Evolutionary conservation across 176 grass and related monocot species (phyloP).

Genomic region (Triticum timopheevii): DNA sequence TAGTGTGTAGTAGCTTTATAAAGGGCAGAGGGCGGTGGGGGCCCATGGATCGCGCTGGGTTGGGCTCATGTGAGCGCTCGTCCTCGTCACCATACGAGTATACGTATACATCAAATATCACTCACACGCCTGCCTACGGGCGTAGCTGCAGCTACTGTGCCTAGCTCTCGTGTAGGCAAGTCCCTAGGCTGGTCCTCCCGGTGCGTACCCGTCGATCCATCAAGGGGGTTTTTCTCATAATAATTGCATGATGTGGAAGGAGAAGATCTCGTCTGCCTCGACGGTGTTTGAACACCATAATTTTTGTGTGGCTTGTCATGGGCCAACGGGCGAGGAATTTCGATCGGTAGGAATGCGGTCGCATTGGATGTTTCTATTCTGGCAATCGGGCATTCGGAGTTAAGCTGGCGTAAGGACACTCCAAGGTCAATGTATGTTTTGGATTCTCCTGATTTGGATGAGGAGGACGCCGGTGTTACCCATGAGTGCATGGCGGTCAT

Average conservation of each 20-base stretch:
- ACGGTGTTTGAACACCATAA: background rate
- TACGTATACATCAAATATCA: constrained; percentile 44
- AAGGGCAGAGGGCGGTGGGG: constrained; percentile 17
- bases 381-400: too few relatives aligned
- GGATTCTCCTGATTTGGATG: background rate
- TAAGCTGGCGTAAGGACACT: too few relatives aligned
- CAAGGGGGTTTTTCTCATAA: constrained; percentile 14
- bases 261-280: background rate
- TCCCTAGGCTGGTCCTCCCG: constrained; percentile 39
- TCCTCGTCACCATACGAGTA: constrained; percentile 54
- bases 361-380: background rate
- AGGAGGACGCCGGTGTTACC: background rate
- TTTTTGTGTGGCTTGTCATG: background rate
- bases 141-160: constrained; percentile 2
- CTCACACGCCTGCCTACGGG: constrained; percentile 42
- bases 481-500: background rate
- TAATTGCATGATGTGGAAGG: constrained; percentile 12
- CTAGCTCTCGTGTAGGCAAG: constrained; percentile 23
- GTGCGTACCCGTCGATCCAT: constrained; percentile 12
- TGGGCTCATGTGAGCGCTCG: constrained; percentile 75
- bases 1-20: constrained; percentile 48
- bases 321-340: background rate
- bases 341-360: too few relatives aligned
- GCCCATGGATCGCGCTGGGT: constrained; percentile 22
- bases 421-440: too few relatives aligned